These are phyloP conservation scores for Chrysoporthe austroafricana DNA, from an alignment of 2,329 filamentous ascomycete genomes.

Conservation along the genomic window DNA sequence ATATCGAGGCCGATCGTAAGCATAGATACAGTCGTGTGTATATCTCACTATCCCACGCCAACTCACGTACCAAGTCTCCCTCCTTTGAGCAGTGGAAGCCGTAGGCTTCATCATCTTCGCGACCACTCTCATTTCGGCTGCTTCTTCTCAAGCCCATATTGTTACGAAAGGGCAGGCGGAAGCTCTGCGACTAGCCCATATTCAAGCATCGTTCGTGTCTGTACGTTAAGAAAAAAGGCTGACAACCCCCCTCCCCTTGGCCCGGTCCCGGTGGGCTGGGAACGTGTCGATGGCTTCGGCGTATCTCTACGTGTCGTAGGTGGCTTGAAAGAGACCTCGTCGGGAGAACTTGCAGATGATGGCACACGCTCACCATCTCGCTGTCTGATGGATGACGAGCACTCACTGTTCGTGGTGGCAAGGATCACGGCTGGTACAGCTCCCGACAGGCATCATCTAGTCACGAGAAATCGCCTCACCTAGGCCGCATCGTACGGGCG, in stretches of 20 bases:
- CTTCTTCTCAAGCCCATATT: conserved; percentile 40
- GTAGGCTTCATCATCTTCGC: conserved; percentile 37
- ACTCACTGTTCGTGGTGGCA: too few relatives aligned
- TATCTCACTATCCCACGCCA: conserved; percentile 38
- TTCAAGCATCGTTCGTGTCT: conserved; percentile 43
- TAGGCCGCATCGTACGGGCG: neutral
- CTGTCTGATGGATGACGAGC: too few relatives aligned
- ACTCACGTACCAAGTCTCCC: conserved; percentile 34
- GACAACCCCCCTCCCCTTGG: too few relatives aligned
- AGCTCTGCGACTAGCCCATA: conserved; percentile 42
- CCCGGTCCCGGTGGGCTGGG: too few relatives aligned
- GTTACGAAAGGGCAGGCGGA: conserved; percentile 39
- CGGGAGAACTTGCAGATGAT: too few relatives aligned
- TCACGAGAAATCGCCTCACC: too few relatives aligned
- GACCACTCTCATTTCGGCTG: conserved; percentile 33
- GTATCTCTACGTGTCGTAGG: too few relatives aligned
- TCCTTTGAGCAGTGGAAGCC: conserved; percentile 34
- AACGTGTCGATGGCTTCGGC: too few relatives aligned
- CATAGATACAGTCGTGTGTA: conserved; percentile 39
- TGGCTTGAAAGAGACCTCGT: too few relatives aligned
- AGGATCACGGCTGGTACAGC: too few relatives aligned
- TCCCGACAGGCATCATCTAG: too few relatives aligned
- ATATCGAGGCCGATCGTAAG: neutral
- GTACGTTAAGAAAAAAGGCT: conserved; percentile 30
- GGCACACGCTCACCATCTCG: too few relatives aligned